These are phyloP conservation scores for Eimeria tenella DNA, from an alignment of 169 alveolate genomes.

Conservation along the genomic window DNA sequence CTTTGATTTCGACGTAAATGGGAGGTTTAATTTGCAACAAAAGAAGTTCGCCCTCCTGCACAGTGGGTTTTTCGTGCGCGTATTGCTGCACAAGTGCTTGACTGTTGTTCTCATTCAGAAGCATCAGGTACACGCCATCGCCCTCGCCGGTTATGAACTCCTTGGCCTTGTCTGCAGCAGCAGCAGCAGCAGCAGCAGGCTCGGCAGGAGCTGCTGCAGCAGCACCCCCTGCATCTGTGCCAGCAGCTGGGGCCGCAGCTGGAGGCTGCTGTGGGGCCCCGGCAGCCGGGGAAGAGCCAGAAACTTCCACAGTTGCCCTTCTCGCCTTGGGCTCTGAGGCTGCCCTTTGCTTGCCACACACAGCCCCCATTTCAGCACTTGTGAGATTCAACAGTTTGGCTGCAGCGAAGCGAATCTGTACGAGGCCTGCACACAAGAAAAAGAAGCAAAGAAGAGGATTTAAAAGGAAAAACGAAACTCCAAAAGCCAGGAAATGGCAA, in stretches of 20 bases:
- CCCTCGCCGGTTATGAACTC: constrained; percentile 68
- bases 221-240: constrained; percentile 24
- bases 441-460: not conserved
- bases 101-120: constrained; percentile 1
- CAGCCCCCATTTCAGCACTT: constrained; percentile 62
- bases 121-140: constrained; percentile 64
- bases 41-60: constrained; percentile 29
- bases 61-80: constrained; percentile 14
- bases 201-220: not conserved
- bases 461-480: not conserved
- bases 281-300: not conserved
- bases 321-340: constrained; percentile 58
- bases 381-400: not conserved
- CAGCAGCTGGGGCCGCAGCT: not conserved
- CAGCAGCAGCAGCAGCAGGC: not conserved
- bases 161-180: not conserved
- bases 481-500: not conserved
- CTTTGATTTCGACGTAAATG: constrained; percentile 34
- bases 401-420: not conserved
- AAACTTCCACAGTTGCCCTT: constrained; percentile 54
- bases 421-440: constrained; percentile 6
- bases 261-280: not conserved
- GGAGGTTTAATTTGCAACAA: constrained; percentile 60
- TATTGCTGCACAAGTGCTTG: constrained; percentile 68
- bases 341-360: constrained; percentile 32